These are phyloP conservation scores for Podospora sp. DNA, from an alignment of 495 filamentous ascomycete genomes.

Conservation along the genomic window DNA sequence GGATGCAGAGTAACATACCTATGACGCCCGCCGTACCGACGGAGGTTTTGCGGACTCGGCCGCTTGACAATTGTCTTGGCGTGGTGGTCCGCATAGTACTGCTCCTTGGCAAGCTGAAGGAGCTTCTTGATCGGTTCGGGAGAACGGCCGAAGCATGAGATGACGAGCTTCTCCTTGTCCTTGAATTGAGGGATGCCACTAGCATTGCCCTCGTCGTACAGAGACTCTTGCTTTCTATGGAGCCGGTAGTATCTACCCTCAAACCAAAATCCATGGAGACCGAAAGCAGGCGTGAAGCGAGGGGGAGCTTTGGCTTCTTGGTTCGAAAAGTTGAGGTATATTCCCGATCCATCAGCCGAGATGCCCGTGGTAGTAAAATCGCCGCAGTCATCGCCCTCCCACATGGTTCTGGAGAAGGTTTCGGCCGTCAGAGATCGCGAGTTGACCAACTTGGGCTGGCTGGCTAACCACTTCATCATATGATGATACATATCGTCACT, in stretches of 20 bases:
- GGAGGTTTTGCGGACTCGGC: slow-evolving; percentile 39
- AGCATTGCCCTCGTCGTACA: slow-evolving; percentile 30
- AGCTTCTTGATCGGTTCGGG: slow-evolving; percentile 64
- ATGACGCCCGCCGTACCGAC: slow-evolving; percentile 42
- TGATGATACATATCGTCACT: slow-evolving; percentile 63
- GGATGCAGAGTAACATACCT: background rate
- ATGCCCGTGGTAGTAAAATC: slow-evolving; percentile 35
- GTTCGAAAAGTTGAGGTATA: slow-evolving; percentile 49
- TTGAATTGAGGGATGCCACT: slow-evolving; percentile 35
- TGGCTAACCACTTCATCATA: slow-evolving; percentile 62
- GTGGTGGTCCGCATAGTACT: slow-evolving; percentile 50
- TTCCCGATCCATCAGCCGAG: slow-evolving; percentile 35
- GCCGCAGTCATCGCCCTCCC: slow-evolving; percentile 55
- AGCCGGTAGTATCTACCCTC: slow-evolving; percentile 42
- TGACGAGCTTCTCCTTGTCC: slow-evolving; percentile 44
- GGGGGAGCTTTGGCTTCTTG: slow-evolving; percentile 42
- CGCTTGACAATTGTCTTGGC: slow-evolving; percentile 55
- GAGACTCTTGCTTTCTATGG: slow-evolving; percentile 41
- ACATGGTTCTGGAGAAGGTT: slow-evolving; percentile 53
- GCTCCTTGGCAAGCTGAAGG: slow-evolving; percentile 57
- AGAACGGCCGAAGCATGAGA: slow-evolving; percentile 49
- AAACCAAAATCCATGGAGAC: slow-evolving; percentile 47
- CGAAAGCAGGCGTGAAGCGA: slow-evolving; percentile 45
- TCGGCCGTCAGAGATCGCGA: slow-evolving; percentile 62
- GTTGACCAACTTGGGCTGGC: slow-evolving; percentile 53